Base-by-base conservation (phyloP, 768 basidiomycete species). In the Suillus variegatus region DNA sequence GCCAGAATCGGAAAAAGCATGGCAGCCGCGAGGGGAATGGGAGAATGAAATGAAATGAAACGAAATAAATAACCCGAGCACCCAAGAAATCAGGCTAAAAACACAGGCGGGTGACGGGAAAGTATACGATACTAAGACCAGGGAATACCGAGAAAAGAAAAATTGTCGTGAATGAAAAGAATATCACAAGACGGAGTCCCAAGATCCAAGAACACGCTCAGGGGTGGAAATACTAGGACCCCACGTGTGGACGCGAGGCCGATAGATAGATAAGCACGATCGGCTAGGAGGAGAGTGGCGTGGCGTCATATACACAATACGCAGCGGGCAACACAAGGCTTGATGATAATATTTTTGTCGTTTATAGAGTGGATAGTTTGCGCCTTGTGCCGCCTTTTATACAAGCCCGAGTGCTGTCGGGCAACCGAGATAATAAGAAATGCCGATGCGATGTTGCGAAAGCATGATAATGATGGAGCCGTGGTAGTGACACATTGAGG, bases 401-500 rank as follows among this genome's bases (percentile, higher is more conserved):
- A 79, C 78, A 79, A 77, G 70, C 74, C 75, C 72, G 70, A 71
- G 65, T 36, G 69, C 66, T 66, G 66, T 69, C 64, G 61, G 76
- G 72, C 69, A 32, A 68, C 70, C 76, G 74, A 71, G 67, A 72
- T 71, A 70, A 70, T 76, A 72, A 61, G 62, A 62, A 72, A 72
- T 76, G 75, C 76, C 66, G 70, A 66, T 78, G 78, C 77, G 72
- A 73, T 72, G 71, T 73, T 73, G 77, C 73, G 79, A 81, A 75
- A 81, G 80, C 80, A 78, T 79, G 78, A 74, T 71, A 70, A 71
- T 75, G 74, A 71, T 69, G 70, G 79, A 75, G 74, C 71, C 75
- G 76, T 69, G 74, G 76, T 81, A 81, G 71, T 81, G 80, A 77
- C 76, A 81, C 80, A 77, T 75, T 81, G 80, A 76, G 70, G 68